Evolutionary conservation across 768 basidiomycete genomes (phyloP), one percentile per base, ranked within the genome.

Genomic region (Boletus coccyginus): DNA sequence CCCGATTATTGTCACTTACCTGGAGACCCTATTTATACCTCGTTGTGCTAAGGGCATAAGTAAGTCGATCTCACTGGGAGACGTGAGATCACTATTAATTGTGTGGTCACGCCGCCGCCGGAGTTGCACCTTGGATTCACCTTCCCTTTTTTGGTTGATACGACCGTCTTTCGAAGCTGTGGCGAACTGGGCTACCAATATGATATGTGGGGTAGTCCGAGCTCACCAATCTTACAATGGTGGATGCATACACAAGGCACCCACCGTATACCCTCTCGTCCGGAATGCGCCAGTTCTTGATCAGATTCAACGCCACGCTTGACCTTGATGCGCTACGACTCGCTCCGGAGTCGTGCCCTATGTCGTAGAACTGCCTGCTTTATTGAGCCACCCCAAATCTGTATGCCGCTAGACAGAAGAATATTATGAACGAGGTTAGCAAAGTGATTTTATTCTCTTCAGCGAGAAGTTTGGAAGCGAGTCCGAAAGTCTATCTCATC

Each of bases 321-420:
- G 56, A 93, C 81, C 70, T 94, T 94, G 60, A 89, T 76, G 70
- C 84, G 88, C 63, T 90, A 87, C 48, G 97, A 81, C 74, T 98
- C 96, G 61, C 91, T 86, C 57, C 85, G 81, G 8, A 99, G 75
- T 29, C 95, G 82, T 7, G 94, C 92, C 71, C 94, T 94, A 71
- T 99, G 94, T 39, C 92, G 83, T 41, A 92, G 70, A 43, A 97
- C 68, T 0, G 92, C 92, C 64, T 91, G 88, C 63, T 97, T 97
- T 51, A 96, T 76, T 5, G 92, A 90, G 24, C 95, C 93, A 69
- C 96, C 88, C 44, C 91, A 86, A 8, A 92, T 88, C 70, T 97
- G 92, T 60, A 99, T 93, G 11, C 94, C 91, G 19, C 82, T 76
- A 16, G 90, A 79, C 39, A 97, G 78, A 27, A 99, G 77, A 9